These are phyloP conservation scores for Balamuthia mandrillaris DNA, from an alignment of 208 protist species.

Conservation along the genomic window DNA sequence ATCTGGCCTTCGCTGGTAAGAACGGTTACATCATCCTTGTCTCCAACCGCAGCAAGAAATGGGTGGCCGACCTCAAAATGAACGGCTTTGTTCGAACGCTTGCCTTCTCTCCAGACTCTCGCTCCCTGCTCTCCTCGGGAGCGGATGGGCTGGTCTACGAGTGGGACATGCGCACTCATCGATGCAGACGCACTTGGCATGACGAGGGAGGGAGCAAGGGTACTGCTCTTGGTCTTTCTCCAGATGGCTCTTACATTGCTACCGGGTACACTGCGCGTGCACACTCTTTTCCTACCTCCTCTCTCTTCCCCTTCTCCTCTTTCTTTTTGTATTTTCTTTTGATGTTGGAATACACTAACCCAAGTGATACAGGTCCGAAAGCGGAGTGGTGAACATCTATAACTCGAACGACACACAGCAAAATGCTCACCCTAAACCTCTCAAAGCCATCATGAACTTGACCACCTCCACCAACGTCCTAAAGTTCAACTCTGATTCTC, in stretches of 20 bases:
- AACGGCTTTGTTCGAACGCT: too few species aligned
- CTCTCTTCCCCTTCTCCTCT: not conserved
- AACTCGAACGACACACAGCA: not conserved
- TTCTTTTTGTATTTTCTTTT: not conserved
- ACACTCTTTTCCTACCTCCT: not conserved
- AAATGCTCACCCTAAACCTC: not conserved
- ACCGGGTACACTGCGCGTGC: not conserved
- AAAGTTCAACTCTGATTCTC: conserved; percentile 30
- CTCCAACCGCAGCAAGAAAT: conserved; percentile 27
- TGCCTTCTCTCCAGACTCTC: too few species aligned
- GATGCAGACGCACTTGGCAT: not conserved
- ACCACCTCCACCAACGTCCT: not conserved
- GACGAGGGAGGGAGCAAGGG: not conserved
- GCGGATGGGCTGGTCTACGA: not conserved
- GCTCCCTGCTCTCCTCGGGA: too few species aligned
- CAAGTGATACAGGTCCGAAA: conserved; percentile 2
- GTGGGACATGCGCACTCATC: too few species aligned
- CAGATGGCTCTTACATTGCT: not conserved
- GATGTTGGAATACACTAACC: not conserved
- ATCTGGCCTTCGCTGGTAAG: conserved; percentile 46
- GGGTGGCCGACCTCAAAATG: not conserved
- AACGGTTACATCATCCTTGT: conserved; percentile 42
- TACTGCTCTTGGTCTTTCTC: not conserved
- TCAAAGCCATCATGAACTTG: conserved; percentile 30
- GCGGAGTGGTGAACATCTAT: conserved; percentile 42